Evolutionary conservation across 768 basidiomycete genomes (phyloP).

Genomic region (Lentinula edodes): DNA sequence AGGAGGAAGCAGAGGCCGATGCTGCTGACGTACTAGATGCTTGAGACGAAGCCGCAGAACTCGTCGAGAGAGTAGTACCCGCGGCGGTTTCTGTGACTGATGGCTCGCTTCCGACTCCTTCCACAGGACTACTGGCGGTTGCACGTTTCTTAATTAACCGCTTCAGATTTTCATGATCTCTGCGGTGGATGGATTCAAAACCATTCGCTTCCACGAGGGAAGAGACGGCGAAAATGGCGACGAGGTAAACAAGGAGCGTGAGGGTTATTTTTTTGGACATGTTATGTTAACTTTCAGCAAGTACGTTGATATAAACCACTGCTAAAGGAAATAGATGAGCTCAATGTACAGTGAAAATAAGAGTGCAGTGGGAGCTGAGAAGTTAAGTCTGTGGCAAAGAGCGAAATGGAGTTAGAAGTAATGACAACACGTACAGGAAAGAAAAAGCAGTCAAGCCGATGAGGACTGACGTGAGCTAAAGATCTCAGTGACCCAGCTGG

Average conservation of each 20-base stretch:
- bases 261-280: constrained; percentile 29
- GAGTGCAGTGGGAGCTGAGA: neutral
- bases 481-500: neutral
- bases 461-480: neutral
- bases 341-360: neutral
- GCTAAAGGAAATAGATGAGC: neutral
- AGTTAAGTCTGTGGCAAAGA: neutral
- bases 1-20: constrained; percentile 1
- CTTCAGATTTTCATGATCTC: constrained; percentile 35
- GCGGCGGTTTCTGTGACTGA: neutral
- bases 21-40: constrained; percentile 6
- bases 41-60: neutral
- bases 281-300: constrained; percentile 2
- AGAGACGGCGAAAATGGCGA: constrained; percentile 33
- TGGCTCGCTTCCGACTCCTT: constrained; percentile 12
- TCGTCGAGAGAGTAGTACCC: constrained; percentile 3
- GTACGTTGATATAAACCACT: neutral
- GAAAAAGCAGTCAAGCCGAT: neutral
- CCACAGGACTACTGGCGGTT: constrained; percentile 4
- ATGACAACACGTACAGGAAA: neutral
- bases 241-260: constrained; percentile 39
- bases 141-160: constrained; percentile 44
- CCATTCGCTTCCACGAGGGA: constrained; percentile 29
- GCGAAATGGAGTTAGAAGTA: neutral
- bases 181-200: constrained; percentile 23